A percentile compares a stretch with the other conserved stretches of the same genome.
Evolutionary conservation across 2,329 filamentous ascomycete genomes (phyloP).

Genomic region (Sphaerostilbella broomeana): DNA sequence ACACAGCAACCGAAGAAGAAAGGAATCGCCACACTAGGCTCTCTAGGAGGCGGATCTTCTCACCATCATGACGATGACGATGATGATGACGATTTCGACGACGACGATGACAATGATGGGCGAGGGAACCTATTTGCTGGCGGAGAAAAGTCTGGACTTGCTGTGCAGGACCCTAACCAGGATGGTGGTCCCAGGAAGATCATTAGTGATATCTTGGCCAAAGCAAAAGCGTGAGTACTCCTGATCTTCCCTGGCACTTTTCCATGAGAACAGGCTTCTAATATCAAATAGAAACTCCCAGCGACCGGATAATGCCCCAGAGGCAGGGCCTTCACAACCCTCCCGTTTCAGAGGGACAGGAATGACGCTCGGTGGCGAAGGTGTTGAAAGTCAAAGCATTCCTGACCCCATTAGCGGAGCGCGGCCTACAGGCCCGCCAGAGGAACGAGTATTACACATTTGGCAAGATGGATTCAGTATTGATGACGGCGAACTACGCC

Average conservation of each 20-base stretch:
- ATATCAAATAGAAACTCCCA: conserved; percentile 49
- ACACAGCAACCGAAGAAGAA: conserved; percentile 47
- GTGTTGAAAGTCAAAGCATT: conserved; percentile 61
- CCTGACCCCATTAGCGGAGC: conserved; percentile 47
- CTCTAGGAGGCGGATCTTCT: conserved; percentile 41
- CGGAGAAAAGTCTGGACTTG: conserved; percentile 73
- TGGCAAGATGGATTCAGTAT: conserved; percentile 84
- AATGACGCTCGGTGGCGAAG: conserved; percentile 72
- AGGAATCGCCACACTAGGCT: conserved; percentile 56
- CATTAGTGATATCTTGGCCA: conserved; percentile 57
- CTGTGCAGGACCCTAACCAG: conserved; percentile 55
- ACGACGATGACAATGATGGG: conserved; percentile 51
- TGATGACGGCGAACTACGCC: conserved; percentile 69
- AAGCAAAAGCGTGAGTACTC: conserved; percentile 50
- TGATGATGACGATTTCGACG: conserved; percentile 50
- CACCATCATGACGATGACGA: conserved; percentile 52
- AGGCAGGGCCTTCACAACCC: conserved; percentile 44
- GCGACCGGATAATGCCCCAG: conserved; percentile 44
- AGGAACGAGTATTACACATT: conserved; percentile 66
- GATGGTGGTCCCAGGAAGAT: conserved; percentile 47
- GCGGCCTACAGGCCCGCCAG: conserved; percentile 35
- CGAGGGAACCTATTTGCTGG: conserved; percentile 71
- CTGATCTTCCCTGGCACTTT: neutral
- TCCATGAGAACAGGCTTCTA: conserved; percentile 8
- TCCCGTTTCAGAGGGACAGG: conserved; percentile 62